Base-by-base conservation (phyloP, 257 asterid genomes). In the Solanum bukasovii region DNA sequence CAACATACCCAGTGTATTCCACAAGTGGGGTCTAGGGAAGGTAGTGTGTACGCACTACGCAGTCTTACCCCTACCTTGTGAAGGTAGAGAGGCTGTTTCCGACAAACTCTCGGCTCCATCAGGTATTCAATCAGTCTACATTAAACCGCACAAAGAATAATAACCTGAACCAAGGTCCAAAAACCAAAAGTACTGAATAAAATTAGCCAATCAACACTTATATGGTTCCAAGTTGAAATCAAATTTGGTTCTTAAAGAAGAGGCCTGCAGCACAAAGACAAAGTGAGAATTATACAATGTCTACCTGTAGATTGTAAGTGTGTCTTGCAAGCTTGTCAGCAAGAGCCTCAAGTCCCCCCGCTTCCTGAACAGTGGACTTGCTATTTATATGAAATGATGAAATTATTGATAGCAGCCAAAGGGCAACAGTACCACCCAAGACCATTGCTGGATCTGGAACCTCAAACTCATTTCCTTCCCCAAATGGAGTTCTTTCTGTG, bases 271-370 rank as follows among this genome's bases (percentile, higher is more conserved):
- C 86, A 49, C 42, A 81, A 16, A 81, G 85, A 31, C 18, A 29
- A 20, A 44, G 44, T 46, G 31, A 49, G 44, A 82, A 16, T 82
- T 18, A 18, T 49, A 49, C 25, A 31, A 82, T 1, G 44, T 84
- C 79, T 93, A 96, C 99, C 97, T 52, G 93, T 74, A 90, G 89
- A 86, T 89, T 86, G 90, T 92, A 89, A 88, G 93, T 83, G 87
- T 90, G 93, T 81, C 93, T 88, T 85, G 89, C 90, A 88, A 96
- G 91, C 93, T 92, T 96, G 89, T 92, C 96, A 78, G 88, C 90
- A 85, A 96, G 94, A 38, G 89, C 92, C 81, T 95, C 98, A 84
- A 95, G 93, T 83, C 92, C 96, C 83, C 98, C 99, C 83, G 97
- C 98, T 91, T 96, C 99, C 89, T 92, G 87, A 72, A 95, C 92